Evolutionary conservation across 1,284 basidiomycete species (phyloP).

Genomic region (Anthracocystis setariae): DNA sequence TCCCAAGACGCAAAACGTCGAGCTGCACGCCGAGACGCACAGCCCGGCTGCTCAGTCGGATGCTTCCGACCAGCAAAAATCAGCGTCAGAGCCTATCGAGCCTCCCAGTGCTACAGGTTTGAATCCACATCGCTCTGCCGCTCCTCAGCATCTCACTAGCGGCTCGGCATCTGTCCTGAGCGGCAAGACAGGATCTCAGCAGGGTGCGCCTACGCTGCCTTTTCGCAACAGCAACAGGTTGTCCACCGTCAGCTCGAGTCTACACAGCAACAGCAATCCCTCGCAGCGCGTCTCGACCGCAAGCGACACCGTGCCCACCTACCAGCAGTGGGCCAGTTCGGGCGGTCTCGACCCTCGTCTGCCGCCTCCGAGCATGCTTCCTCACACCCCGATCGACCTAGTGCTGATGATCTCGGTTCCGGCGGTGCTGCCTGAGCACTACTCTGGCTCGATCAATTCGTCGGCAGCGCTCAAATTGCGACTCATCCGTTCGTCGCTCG

Average conservation of each 20-base stretch:
- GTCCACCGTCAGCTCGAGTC: constrained; percentile 38
- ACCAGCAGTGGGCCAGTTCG: constrained; percentile 61
- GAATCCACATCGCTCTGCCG: constrained; percentile 16
- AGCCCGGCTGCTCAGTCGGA: constrained; percentile 7
- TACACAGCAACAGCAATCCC: constrained; percentile 30
- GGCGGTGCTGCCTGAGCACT: constrained; percentile 42
- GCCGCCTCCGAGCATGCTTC: constrained; percentile 69
- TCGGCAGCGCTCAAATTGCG: constrained; percentile 73
- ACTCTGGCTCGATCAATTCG: constrained; percentile 74
- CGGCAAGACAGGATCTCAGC: constrained; percentile 49
- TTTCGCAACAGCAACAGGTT: constrained; percentile 15
- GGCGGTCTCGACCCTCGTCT: constrained; percentile 59
- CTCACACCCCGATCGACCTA: constrained; percentile 88
- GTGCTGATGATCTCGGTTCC: constrained; percentile 91
- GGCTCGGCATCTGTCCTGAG: constrained; percentile 44
- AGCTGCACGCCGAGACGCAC: not conserved
- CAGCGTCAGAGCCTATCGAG: not conserved
- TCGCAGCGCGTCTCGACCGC: constrained; percentile 20
- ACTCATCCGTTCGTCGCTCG: constrained; percentile 59
- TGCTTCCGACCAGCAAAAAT: constrained; percentile 10
- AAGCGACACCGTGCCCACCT: constrained; percentile 30
- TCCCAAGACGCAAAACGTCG: constrained; percentile 6
- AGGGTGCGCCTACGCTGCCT: constrained; percentile 20
- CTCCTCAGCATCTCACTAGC: constrained; percentile 18
- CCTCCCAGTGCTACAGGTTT: constrained; percentile 5